Conservation (phyloP, 139 green algal species). For the Closterium sp. region DNA sequence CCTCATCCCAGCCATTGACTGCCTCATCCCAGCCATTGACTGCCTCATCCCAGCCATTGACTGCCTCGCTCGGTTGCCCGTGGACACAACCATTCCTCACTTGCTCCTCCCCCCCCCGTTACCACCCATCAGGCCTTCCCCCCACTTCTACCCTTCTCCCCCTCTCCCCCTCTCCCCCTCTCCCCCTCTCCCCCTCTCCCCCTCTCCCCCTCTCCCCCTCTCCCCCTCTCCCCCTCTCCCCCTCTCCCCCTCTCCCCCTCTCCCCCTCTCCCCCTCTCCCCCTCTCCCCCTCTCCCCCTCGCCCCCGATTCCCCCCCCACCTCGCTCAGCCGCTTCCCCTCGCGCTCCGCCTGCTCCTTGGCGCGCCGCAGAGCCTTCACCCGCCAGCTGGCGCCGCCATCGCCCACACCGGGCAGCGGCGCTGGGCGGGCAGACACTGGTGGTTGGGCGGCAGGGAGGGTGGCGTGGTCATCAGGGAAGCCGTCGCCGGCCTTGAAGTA, state of each 20-base stretch:
- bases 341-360: constrained; percentile 68
- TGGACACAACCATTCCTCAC: neutral
- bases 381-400: constrained; percentile 87
- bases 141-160: neutral
- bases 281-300: neutral
- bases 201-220: too few relatives aligned
- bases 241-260: too few relatives aligned
- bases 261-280: too few relatives aligned
- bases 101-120: too few relatives aligned
- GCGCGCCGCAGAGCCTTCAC: constrained; percentile 86
- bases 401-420: constrained; percentile 60
- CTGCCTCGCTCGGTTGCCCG: too few relatives aligned
- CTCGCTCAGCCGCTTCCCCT: constrained; percentile 54
- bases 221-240: neutral
- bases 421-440: neutral
- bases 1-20: too few relatives aligned
- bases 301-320: constrained; percentile 31
- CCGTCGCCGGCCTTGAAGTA: constrained; percentile 29
- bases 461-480: constrained; percentile 5
- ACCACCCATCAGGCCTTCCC: too few relatives aligned
- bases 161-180: neutral
- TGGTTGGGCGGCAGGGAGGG: neutral
- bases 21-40: too few relatives aligned
- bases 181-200: neutral
- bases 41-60: too few relatives aligned